Conservation (phyloP, 164 flowering plant species). For the Chimonanthus salicifolius region DNA sequence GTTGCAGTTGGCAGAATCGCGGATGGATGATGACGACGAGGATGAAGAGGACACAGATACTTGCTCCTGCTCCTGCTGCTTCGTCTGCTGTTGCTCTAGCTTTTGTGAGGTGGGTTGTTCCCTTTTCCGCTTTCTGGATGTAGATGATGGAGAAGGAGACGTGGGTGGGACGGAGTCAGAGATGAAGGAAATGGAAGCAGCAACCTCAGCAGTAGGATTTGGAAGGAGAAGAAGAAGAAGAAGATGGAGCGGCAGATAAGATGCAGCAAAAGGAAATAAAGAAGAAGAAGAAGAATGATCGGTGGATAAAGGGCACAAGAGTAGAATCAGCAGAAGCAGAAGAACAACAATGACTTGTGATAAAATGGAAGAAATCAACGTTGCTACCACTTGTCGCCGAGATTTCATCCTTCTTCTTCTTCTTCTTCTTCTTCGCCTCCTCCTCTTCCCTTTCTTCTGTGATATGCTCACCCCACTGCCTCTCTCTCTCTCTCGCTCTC, state of each 20-base stretch:
- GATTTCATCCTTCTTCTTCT: not conserved
- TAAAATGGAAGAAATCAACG: not conserved
- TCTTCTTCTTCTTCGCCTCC: not conserved
- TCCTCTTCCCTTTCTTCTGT: not conserved
- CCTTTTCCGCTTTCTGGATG: constrained; percentile 48
- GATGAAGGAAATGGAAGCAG: constrained; percentile 31
- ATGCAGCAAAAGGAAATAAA: no score
- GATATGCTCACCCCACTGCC: not conserved
- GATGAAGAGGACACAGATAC: not conserved
- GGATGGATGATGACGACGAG: not conserved
- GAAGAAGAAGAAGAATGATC: not conserved
- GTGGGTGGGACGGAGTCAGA: not conserved
- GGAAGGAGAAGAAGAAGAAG: constrained; percentile 28
- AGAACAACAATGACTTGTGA: not conserved
- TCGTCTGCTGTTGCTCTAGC: not conserved
- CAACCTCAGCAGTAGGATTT: constrained; percentile 32
- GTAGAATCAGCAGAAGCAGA: not conserved
- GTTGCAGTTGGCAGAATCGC: not conserved
- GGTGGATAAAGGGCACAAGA: not conserved
- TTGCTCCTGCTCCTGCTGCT: not conserved
- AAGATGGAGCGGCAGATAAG: not conserved
- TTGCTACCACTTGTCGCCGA: not conserved
- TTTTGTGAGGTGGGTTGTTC: constrained; percentile 3
- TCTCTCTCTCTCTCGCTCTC: not conserved
- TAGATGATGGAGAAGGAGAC: not conserved